Percentiles rank a stretch among this genome's conserved stretches.
Conservation (phyloP, 352 stramenopile species). For the Peronospora belbahrii region DNA sequence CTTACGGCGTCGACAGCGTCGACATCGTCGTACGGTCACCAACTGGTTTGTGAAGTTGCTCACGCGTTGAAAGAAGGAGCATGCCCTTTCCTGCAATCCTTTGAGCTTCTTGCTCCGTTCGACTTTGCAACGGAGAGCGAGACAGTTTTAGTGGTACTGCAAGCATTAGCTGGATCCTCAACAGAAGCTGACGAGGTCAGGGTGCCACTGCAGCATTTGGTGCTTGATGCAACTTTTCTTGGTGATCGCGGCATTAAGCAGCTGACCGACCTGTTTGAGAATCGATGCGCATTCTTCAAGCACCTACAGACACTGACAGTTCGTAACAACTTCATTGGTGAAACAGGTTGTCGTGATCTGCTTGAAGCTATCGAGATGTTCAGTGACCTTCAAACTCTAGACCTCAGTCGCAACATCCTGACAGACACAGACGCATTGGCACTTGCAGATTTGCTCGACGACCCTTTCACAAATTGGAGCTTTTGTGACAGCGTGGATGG, state of each 20-base stretch:
- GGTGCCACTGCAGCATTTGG: conserved; percentile 25
- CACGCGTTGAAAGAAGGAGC: conserved; percentile 28
- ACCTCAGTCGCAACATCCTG: conserved; percentile 51
- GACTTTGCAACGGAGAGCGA: conserved; percentile 58
- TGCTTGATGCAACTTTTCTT: conserved; percentile 54
- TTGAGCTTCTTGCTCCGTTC: conserved; percentile 47
- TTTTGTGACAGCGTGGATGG: conserved; percentile 7
- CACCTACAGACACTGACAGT: conserved; percentile 32
- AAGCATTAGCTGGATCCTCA: conserved; percentile 17
- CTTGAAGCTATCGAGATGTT: conserved; percentile 23
- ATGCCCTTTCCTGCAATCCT: conserved; percentile 31
- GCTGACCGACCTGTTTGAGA: conserved; percentile 29
- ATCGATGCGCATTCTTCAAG: conserved; percentile 15
- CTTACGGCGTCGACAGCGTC: conserved; percentile 15
- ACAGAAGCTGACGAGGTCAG: neutral
- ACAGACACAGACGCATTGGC: conserved; percentile 40
- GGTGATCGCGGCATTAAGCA: conserved; percentile 39
- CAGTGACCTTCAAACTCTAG: conserved; percentile 25
- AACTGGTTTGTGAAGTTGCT: conserved; percentile 34
- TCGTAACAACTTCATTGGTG: conserved; percentile 62
- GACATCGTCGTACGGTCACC: conserved; percentile 26
- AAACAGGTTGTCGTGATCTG: conserved; percentile 34
- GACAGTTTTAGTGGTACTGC: conserved; percentile 28
- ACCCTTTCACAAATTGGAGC: conserved; percentile 11
- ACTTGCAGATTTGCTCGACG: conserved; percentile 34